Evolutionary conservation across 352 stramenopile genomes (phyloP), one percentile per base, ranked within the genome.

Genomic region (Pythium myriotylum): DNA sequence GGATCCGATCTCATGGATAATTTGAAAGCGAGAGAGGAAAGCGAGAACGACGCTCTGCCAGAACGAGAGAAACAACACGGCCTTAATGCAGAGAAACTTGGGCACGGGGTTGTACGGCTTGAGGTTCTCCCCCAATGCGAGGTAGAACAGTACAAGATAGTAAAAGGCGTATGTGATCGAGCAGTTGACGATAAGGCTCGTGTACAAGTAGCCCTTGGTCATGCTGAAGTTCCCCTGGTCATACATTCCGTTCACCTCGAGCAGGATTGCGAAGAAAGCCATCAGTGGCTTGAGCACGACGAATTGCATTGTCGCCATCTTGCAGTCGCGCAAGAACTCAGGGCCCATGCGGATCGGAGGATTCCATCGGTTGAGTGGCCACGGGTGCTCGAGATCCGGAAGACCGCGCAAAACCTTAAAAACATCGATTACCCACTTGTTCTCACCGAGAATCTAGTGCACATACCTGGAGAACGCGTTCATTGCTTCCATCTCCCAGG

Each of bases 31-130:
- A 26, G 86, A 94, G 46, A 97, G 81, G 54, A 96, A 94, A 3
- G 89, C 89, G 32, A 97, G 82, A 62, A 97, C 82, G 53, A 97
- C 88, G 65, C 88, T 96, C 74, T 99, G 97, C 97, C 97, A 99
- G 77, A 99, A 99, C 7, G 94, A 98, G 22, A 99, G 74, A 70
- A 99, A 99, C n/a, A 99, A 76, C 56, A 99, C 92, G 7, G 93
- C 96, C 71, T 99, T 99, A 73, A 99, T 98, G 60, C 94, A 98
- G 23, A 99, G 73, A 69, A 99, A 99, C 79, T 99, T 99, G 1
- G 94, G 89, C 39, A 98, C 96, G 3, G 97, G 97, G 53, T 98
- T 95, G 74, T 94, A 98, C 54, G 89, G 95, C 58, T 72, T 78
- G 42, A 99, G 74, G 29, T 97, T 89, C 2, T 89, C 71, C 29